Percentiles rank a stretch among this genome's conserved stretches.
Conservation (phyloP, 495 filamentous ascomycete genomes). For the Cenococcum geophilum region DNA sequence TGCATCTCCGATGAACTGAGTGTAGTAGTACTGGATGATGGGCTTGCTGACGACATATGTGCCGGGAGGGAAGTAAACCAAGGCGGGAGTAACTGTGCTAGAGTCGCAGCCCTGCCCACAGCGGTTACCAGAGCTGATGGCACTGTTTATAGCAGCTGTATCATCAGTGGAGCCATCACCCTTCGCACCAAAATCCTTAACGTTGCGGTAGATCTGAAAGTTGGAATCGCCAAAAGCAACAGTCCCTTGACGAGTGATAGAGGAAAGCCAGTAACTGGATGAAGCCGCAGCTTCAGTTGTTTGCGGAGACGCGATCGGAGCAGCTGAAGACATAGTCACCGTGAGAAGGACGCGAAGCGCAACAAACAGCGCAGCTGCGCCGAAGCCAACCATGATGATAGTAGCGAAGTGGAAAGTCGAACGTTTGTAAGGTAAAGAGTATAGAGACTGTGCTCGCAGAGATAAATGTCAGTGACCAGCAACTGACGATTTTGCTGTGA, state of each 20-base stretch:
- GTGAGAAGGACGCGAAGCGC: constrained; percentile 23
- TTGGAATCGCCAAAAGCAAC: constrained; percentile 36
- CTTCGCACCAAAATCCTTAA: constrained; percentile 46
- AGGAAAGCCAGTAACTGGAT: constrained; percentile 65
- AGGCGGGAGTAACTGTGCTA: constrained; percentile 43
- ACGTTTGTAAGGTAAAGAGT: constrained; percentile 11
- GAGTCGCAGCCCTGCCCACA: constrained; percentile 50
- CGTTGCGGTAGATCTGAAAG: constrained; percentile 43
- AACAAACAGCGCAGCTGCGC: constrained; percentile 24
- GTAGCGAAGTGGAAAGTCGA: constrained; percentile 10
- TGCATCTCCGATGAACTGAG: constrained; percentile 62
- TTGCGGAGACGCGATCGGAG: constrained; percentile 30
- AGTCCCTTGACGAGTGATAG: constrained; percentile 63
- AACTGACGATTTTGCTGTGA: constrained; percentile 14
- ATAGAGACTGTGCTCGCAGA: constrained; percentile 4
- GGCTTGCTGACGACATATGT: constrained; percentile 55
- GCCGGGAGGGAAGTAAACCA: constrained; percentile 55
- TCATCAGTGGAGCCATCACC: constrained; percentile 47
- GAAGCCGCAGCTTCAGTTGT: constrained; percentile 18
- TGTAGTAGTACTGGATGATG: constrained; percentile 60
- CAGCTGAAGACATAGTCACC: constrained; percentile 16
- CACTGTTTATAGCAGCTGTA: constrained; percentile 49
- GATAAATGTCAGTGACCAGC: constrained; percentile 28
- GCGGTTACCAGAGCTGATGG: constrained; percentile 44
- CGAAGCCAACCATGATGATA: constrained; percentile 26